phyloP scores from a whole-genome alignment of 306 rosid species.

The Malus sieversii region DNA sequence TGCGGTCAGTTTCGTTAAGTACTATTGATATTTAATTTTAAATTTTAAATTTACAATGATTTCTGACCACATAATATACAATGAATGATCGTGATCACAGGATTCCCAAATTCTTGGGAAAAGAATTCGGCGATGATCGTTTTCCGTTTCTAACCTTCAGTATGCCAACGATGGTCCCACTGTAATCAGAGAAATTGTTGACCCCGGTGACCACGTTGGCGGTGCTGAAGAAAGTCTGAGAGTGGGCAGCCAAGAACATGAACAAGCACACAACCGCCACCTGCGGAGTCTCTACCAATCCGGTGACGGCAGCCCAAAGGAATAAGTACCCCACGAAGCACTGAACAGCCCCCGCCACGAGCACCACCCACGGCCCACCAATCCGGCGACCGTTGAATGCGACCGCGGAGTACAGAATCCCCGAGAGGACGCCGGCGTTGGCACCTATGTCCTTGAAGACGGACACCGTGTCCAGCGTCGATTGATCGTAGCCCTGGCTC shows the following conservation, averaged over 20 bases:
- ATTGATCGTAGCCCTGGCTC: slow-evolving; percentile 62
- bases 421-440: slow-evolving; percentile 70
- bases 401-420: slow-evolving; percentile 71
- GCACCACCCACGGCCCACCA: slow-evolving; percentile 66
- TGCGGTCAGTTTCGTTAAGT: no score
- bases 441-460: slow-evolving; percentile 94
- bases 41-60: no score
- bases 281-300: slow-evolving; percentile 48
- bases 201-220: slow-evolving; percentile 62
- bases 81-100: no score
- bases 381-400: not conserved
- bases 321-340: slow-evolving; percentile 55
- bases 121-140: no score
- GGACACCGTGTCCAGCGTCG: slow-evolving; percentile 83
- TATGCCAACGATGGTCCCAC: slow-evolving; percentile 83
- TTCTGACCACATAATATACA: no score
- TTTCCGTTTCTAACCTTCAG: slow-evolving; percentile 47
- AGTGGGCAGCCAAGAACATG: slow-evolving; percentile 56
- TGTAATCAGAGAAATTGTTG: slow-evolving; percentile 48
- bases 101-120: no score
- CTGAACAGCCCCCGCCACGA: slow-evolving; percentile 49
- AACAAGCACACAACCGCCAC: slow-evolving; percentile 59
- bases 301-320: slow-evolving; percentile 68
- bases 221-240: slow-evolving; percentile 73
- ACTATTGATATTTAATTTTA: no score